Evolutionary conservation across 495 filamentous ascomycete genomes (phyloP).

Genomic region (Penicillium atrosanguineum): DNA sequence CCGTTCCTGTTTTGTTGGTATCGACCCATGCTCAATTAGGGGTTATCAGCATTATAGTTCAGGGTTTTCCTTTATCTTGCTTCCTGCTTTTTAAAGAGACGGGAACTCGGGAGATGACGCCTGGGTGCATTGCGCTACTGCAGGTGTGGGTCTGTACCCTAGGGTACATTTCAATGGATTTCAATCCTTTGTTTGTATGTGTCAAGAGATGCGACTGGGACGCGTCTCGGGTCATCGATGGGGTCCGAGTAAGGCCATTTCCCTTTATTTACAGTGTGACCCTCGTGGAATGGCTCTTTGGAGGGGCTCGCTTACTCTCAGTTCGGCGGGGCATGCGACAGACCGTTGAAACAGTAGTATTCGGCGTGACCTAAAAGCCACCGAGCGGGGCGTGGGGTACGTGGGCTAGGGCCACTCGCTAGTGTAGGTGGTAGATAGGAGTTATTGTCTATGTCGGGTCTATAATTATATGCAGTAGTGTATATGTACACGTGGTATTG

Average conservation of each 20-base stretch:
- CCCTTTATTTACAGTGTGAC: background rate
- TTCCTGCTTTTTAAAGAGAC: background rate
- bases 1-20: background rate
- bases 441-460: background rate
- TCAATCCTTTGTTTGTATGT: background rate
- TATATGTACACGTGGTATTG: background rate
- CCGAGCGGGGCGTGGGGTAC: too few relatives aligned
- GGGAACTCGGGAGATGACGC: background rate
- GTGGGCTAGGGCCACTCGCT: background rate
- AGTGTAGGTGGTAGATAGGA: background rate
- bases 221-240: background rate
- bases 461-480: background rate
- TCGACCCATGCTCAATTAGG: slow-evolving; percentile 2
- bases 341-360: background rate
- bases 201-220: background rate
- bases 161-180: background rate
- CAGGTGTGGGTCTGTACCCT: background rate
- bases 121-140: background rate
- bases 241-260: background rate
- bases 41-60: background rate
- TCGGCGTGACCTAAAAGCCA: background rate
- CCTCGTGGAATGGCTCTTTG: background rate
- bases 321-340: background rate
- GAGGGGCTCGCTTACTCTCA: background rate
- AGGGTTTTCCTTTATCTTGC: background rate